phyloP scores from a whole-genome alignment of 768 basidiomycete species.

The Xerocomellus chrysenteron region DNA sequence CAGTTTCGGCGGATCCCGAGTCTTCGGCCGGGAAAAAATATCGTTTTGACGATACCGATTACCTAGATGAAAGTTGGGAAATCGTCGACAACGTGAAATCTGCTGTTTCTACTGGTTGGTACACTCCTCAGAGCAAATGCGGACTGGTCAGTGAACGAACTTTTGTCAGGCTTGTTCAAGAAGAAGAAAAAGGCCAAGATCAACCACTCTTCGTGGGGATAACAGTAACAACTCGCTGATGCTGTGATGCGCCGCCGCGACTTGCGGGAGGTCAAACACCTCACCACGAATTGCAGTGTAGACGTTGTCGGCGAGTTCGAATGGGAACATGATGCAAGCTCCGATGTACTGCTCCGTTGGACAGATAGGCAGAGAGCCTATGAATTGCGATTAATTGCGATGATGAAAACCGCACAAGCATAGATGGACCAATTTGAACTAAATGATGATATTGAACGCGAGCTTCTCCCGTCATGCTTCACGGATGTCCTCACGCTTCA shows the following conservation, averaged over 20 bases:
- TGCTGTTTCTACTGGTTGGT: slow-evolving; percentile 78
- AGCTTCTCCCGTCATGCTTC: too few species aligned
- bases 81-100: slow-evolving; percentile 89
- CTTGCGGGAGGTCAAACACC: slow-evolving; percentile 80
- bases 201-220: slow-evolving; percentile 37
- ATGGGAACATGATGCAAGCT: slow-evolving; percentile 72
- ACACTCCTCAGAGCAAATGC: slow-evolving; percentile 13
- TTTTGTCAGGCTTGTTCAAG: slow-evolving; percentile 61
- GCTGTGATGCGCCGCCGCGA: slow-evolving; percentile 58
- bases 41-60: slow-evolving; percentile 89
- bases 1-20: slow-evolving; percentile 41
- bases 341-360: slow-evolving; percentile 80
- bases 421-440: slow-evolving; percentile 66
- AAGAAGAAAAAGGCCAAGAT: slow-evolving; percentile 72
- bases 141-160: slow-evolving; percentile 18
- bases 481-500: too few species aligned
- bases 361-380: slow-evolving; percentile 74
- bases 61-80: slow-evolving; percentile 86
- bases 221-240: slow-evolving; percentile 60
- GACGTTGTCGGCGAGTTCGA: slow-evolving; percentile 64
- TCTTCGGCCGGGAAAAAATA: slow-evolving; percentile 74
- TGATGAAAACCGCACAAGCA: slow-evolving; percentile 81
- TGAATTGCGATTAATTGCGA: slow-evolving; percentile 51
- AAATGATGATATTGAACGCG: slow-evolving; percentile 63
- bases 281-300: slow-evolving; percentile 88